Percentiles rank a stretch among this genome's conserved stretches.
These are phyloP conservation scores for Croton laevigatus DNA, from an alignment of 441 rosid genomes.

Conservation along the genomic window DNA sequence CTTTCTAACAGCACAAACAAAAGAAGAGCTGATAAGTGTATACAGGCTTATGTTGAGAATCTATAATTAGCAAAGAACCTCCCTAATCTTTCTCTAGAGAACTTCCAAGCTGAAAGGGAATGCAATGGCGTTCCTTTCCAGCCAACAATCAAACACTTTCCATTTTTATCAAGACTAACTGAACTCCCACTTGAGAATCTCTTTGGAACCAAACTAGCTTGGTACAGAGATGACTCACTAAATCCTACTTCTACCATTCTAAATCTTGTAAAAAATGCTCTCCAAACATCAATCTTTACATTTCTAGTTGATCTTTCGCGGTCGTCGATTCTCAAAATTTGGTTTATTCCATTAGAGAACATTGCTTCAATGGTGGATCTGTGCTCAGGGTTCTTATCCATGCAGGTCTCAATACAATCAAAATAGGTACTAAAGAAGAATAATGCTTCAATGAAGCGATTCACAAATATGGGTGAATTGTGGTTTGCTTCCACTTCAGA, in stretches of 20 bases:
- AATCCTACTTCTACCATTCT: constrained; percentile 48
- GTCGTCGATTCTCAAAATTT: constrained; percentile 39
- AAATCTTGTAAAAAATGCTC: constrained; percentile 44
- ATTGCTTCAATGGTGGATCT: constrained; percentile 22
- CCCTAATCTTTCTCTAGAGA: constrained; percentile 2
- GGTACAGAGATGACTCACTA: constrained; percentile 40
- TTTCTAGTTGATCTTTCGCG: constrained; percentile 32
- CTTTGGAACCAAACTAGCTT: constrained; percentile 37
- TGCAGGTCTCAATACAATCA: constrained; percentile 42
- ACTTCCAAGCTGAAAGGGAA: constrained; percentile 5
- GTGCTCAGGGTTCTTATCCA: constrained; percentile 21
- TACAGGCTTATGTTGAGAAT: background rate
- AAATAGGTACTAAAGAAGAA: constrained; percentile 47
- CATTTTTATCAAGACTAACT: constrained; percentile 33
- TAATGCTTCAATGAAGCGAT: constrained; percentile 46
- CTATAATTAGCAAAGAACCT: constrained; percentile 8
- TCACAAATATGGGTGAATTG: constrained; percentile 43
- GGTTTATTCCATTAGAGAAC: constrained; percentile 26
- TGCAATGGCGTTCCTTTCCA: constrained; percentile 48
- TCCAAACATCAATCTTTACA: constrained; percentile 53
- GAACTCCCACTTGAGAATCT: constrained; percentile 23
- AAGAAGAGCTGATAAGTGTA: background rate
- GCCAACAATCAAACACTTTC: constrained; percentile 40
- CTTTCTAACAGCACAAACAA: background rate
- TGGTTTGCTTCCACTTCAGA: constrained; percentile 51